Evolutionary conservation across 1,284 basidiomycete genomes (phyloP).

Genomic region (Papiliotrema fonsecae): DNA sequence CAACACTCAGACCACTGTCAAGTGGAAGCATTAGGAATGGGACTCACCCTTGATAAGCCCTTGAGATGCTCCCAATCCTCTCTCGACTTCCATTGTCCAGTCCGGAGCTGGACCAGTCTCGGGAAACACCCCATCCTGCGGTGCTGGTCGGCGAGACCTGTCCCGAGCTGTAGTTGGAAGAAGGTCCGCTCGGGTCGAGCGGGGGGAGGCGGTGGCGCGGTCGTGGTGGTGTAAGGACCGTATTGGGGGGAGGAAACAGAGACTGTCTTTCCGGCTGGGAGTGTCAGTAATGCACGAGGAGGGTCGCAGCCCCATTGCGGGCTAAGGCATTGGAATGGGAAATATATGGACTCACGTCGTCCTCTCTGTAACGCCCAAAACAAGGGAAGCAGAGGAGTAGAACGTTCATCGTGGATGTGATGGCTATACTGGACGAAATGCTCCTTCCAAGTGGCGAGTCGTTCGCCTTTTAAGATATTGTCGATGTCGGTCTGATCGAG

Average conservation of each 20-base stretch:
- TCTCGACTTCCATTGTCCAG: background rate
- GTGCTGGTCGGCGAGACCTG: background rate
- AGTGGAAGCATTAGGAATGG: no score
- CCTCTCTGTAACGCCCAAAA: background rate
- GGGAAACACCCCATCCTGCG: background rate
- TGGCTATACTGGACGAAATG: background rate
- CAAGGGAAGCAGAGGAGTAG: background rate
- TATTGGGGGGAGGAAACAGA: conserved; percentile 7
- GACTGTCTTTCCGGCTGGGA: conserved; percentile 2
- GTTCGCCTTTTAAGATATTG: no score
- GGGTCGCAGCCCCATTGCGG: background rate
- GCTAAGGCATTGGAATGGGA: background rate
- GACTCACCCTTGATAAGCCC: conserved; percentile 7
- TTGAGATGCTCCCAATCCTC: conserved; percentile 7
- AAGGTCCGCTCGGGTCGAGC: background rate
- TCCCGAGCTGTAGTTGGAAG: background rate
- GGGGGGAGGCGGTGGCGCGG: background rate
- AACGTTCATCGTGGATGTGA: background rate
- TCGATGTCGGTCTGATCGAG: no score
- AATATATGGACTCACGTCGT: background rate
- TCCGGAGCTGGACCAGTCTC: background rate
- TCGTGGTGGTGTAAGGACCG: conserved; percentile 5
- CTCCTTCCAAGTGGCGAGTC: no score
- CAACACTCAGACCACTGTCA: no score
- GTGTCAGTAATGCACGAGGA: background rate